Percentiles rank a stretch among this genome's conserved stretches.
Conservation (phyloP, 1,284 basidiomycete species). For the Anthracocystis setariae region DNA sequence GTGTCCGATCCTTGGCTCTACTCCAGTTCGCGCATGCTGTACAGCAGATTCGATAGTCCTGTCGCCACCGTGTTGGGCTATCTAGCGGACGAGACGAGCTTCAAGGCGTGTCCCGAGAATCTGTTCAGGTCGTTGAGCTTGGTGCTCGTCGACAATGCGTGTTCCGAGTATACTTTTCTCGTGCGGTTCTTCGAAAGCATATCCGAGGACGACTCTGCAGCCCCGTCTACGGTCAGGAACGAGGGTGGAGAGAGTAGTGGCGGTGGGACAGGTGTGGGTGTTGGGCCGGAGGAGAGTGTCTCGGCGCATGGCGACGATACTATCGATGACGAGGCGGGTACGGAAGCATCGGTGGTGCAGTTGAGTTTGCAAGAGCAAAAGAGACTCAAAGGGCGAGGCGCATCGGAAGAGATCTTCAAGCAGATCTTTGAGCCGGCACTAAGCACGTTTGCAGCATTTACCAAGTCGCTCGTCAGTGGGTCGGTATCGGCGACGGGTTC, state of each 20-base stretch:
- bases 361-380: slow-evolving; percentile 38
- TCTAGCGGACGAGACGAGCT: slow-evolving; percentile 55
- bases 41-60: slow-evolving; percentile 43
- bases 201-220: background rate
- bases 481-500: background rate
- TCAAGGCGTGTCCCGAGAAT: slow-evolving; percentile 55
- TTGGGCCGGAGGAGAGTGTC: slow-evolving; percentile 14
- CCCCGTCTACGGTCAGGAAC: background rate
- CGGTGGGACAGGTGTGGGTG: background rate
- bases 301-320: slow-evolving; percentile 8
- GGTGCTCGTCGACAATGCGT: slow-evolving; percentile 63
- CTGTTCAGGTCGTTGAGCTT: slow-evolving; percentile 61
- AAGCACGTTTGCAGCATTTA: slow-evolving; percentile 38
- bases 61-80: slow-evolving; percentile 59
- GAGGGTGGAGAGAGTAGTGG: background rate
- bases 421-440: slow-evolving; percentile 65
- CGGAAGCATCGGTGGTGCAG: slow-evolving; percentile 47
- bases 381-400: slow-evolving; percentile 25
- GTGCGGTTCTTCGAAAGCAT: slow-evolving; percentile 60
- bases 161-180: slow-evolving; percentile 64
- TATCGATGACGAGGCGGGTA: slow-evolving; percentile 20
- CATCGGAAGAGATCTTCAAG: slow-evolving; percentile 59
- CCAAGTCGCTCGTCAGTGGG: slow-evolving; percentile 31
- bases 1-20: slow-evolving; percentile 44
- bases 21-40: slow-evolving; percentile 37